Base-by-base conservation (phyloP, 352 stramenopile genomes). In the Phytophthora fragariae region DNA sequence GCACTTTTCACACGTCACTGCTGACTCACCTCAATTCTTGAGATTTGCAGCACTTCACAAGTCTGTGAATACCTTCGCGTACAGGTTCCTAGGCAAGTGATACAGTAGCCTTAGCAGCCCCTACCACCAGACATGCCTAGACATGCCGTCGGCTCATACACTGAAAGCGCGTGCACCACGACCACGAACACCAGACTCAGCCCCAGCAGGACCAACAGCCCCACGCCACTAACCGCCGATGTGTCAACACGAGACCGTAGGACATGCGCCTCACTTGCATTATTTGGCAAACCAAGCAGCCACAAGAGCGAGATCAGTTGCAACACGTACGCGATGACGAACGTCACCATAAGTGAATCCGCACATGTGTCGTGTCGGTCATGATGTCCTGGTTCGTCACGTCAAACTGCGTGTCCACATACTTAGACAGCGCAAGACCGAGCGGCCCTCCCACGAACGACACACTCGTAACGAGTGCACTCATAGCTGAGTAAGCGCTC, bases 351-450 rank as follows among this genome's bases (percentile, higher is more conserved):
- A 3, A 83, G n/a, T 90, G 71, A 12, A 53, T 63, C 9, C 85
- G 85, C 50, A 90, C 80, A 31, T 63, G 31, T 0, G 44, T 62
- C 56, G 82, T 87, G 75, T 93, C 86, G 0, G 50, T 65, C 80
- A 85, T 75, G 33, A 76, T 65, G 35, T 68, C 63, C 53, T 76
- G 15, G 47, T 76, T 76, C n/a, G 76, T 70, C 21, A 92, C 74
- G 44, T 80, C 67, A 54, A 92, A 91, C 35, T 75, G 76, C 37
- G 82, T 82, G 70, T 91, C 83, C 29, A 93, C 68, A 50, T 80
- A 80, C 72, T 93, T 92, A 69, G 77, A 84, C n/a, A 88, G 35
- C 21, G 74, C 73, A 31, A 89, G 70, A 15, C 79, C 85, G 29
- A 91, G 57, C 19, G 84, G 70, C 1, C 65, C 57, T 5, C 76